These are phyloP conservation scores for Candida maltosa DNA, from an alignment of 805 yeast genomes.

Conservation along the genomic window DNA sequence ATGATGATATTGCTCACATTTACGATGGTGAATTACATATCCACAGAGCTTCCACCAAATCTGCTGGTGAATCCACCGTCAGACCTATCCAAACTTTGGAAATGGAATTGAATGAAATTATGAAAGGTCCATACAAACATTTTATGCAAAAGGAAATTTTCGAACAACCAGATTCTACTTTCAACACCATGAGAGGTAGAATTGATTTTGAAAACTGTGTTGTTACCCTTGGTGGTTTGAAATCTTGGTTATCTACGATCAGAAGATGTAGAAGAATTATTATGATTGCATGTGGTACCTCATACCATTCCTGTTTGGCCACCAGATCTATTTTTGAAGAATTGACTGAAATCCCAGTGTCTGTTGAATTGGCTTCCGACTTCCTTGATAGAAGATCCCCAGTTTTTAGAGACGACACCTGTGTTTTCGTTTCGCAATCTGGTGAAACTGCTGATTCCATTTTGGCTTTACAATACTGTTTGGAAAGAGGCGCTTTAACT, in stretches of 20 bases:
- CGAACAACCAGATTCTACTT: slow-evolving; percentile 97
- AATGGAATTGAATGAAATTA: slow-evolving; percentile 94
- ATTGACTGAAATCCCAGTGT: slow-evolving; percentile 89
- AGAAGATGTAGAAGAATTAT: slow-evolving; percentile 93
- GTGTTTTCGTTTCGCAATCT: slow-evolving; percentile 95
- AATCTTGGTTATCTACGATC: slow-evolving; percentile 78
- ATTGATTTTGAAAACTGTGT: slow-evolving; percentile 79
- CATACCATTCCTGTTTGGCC: slow-evolving; percentile 97
- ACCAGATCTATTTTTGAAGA: slow-evolving; percentile 96
- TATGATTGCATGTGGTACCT: slow-evolving; percentile 99
- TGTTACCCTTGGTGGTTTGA: slow-evolving; percentile 87
- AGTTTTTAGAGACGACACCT: slow-evolving; percentile 97
- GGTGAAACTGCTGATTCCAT: slow-evolving; percentile 99
- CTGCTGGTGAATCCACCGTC: slow-evolving; percentile 82
- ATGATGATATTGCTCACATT: slow-evolving; percentile 97
- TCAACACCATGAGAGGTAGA: slow-evolving; percentile 99
- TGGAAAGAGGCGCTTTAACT: slow-evolving; percentile 94
- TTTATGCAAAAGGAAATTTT: slow-evolving; percentile 98
- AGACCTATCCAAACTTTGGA: slow-evolving; percentile 96
- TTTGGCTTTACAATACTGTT: slow-evolving; percentile 91
- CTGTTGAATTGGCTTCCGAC: slow-evolving; percentile 91
- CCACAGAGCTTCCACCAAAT: slow-evolving; percentile 82
- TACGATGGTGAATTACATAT: slow-evolving; percentile 97
- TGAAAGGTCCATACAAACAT: slow-evolving; percentile 95
- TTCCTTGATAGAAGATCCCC: slow-evolving; percentile 93